Evolutionary conservation across 2,329 filamentous ascomycete species (phyloP), one percentile per base, ranked within the genome.

Genomic region (Pseudogymnoascus sp.): DNA sequence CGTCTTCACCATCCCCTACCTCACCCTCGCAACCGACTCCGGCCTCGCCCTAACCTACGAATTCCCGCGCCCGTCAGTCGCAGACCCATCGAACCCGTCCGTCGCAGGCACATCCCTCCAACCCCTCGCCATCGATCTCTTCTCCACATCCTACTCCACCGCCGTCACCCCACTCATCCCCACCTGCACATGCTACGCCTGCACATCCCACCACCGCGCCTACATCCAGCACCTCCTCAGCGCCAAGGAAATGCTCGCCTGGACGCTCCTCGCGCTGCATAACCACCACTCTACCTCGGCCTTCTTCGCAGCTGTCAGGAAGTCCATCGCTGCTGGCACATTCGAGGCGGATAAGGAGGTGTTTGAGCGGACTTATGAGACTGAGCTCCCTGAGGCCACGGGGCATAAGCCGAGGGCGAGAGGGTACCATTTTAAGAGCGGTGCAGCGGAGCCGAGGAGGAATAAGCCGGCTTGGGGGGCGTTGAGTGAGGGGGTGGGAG

Each of bases 211-310:
- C 74, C 91, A 96, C 75, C 81, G 88, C 60, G 93, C 95, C 0
- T 99, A 90, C 75, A 72, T 99, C 37, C 88, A 92, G 67, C 95
- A 99, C 74, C 82, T 97, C 0, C 83, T 99, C 5, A 82, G 85
- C 56, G 92, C 95, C 0, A 96, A 93, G 72, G 95, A 99, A 76
- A 97, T 99, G 95, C 85, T 97, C 4, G 93, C 89, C 23, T 99
- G 95, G 95, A 90, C 88, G 0, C 81, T 99, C 7, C 80, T 99
- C 7, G 93, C 97, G 74, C 82, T 96, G 3, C 95, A 99, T 77
- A 99, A 99, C 73, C 87, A 96, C 73, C 82, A 87, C 65, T 77
- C 89, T 7, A 75, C 96, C 62, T 82, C 84, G 53, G 70, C 77
- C 0, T 96, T 97, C 77, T 96, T 97, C 74, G 75, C 78, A 0